These are phyloP conservation scores for Capsella bursapastoris DNA, from an alignment of 345 rosid genomes.

Conservation along the genomic window DNA sequence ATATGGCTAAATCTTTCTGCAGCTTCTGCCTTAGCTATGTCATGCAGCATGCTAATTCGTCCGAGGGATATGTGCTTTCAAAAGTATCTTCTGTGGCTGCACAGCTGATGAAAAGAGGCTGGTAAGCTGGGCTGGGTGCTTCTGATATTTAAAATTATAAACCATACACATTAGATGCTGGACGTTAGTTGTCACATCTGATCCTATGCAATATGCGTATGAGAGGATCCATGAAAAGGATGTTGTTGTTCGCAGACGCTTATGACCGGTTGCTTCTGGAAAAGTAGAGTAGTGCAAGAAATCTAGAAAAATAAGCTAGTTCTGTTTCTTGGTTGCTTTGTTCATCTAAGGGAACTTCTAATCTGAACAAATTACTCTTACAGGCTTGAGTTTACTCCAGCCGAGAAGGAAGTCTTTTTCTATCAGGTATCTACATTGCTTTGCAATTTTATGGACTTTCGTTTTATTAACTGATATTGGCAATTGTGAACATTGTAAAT, in stretches of 20 bases:
- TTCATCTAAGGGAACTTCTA: constrained; percentile 22
- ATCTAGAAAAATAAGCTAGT: constrained; percentile 9
- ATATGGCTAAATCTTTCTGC: constrained; percentile 38
- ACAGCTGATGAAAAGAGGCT: constrained; percentile 96
- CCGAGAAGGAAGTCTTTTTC: constrained; percentile 84
- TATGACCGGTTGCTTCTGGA: constrained; percentile 27
- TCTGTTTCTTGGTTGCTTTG: constrained; percentile 19
- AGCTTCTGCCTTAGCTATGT: constrained; percentile 87
- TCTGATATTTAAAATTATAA: constrained; percentile 7
- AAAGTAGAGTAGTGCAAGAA: constrained; percentile 11
- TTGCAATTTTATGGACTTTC: background rate
- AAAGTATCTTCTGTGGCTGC: constrained; percentile 97
- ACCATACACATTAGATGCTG: constrained; percentile 19
- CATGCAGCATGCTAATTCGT: constrained; percentile 79
- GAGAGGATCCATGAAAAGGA: constrained; percentile 13
- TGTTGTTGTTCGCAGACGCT: constrained; percentile 18
- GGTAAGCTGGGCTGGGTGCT: constrained; percentile 57
- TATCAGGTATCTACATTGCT: constrained; percentile 59
- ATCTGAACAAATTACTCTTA: constrained; percentile 39
- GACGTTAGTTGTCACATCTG: constrained; percentile 24
- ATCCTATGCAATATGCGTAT: constrained; percentile 26
- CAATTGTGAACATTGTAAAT: constrained; percentile 12
- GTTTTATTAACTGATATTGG: background rate
- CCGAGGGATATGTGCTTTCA: constrained; percentile 85
- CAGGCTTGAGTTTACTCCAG: constrained; percentile 87